Evolutionary conservation across 306 rosid species (phyloP), one percentile per base, ranked within the genome.

Genomic region (Oxytropis ochrocephala): DNA sequence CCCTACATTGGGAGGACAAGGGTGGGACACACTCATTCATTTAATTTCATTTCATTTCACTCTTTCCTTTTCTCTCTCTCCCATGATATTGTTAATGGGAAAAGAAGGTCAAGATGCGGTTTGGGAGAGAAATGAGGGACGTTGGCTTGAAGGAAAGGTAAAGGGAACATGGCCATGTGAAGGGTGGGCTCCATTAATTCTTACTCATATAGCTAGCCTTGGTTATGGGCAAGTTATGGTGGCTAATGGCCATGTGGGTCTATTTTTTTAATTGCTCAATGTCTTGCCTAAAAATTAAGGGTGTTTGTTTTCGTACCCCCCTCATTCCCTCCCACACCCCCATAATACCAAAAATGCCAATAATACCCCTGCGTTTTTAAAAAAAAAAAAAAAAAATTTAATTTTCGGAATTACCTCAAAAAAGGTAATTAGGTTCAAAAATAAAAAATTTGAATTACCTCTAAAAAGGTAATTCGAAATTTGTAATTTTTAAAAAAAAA

Each of bases 21-120:
- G 81, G 55, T 63, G 83, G 78, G 98, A 94, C 97, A 90, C 63
- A 58, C 80, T 57, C 55, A 81, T 74, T 88, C 89, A 77, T 2
- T 24, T 24, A n/a, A n/a, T n/a, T n/a, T n/a, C n/a, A n/a, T n/a
- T n/a, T n/a, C n/a, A n/a, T n/a, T n/a, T n/a, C n/a, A n/a, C 29
- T 1, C 29, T 24, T 2, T 24, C 29, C 2, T 21, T 24, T 4
- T 24, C 29, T 24, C 79, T 79, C 83, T 64, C 83, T 61, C 62
- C 19, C 43, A 79, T 76, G 75, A 58, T 24, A 24, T 1, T 24
- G 3, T 24, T 5, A 7, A 7, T 5, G 60, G 69, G 64, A 57
- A 57, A 10, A 46, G 67, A 85, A 61, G 87, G 91, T 75, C 75
- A 49, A 79, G 93, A 86, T 86, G 77, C 14, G 55, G 54, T 78